Conservation (phyloP, 2,329 filamentous ascomycete genomes). For the Epichloe glyceriae region DNA sequence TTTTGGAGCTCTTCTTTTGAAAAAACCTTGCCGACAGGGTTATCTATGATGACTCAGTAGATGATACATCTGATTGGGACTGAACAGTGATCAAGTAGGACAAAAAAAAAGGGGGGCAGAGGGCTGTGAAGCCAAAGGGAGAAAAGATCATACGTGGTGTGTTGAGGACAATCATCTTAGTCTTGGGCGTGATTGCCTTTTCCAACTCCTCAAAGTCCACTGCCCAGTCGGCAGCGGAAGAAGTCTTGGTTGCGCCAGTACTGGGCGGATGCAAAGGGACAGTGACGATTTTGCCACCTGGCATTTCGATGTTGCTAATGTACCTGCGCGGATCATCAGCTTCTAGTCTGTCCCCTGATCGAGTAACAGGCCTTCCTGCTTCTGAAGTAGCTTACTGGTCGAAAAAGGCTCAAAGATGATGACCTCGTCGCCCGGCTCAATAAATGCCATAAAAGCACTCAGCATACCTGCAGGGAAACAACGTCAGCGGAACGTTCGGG, state of each 20-base stretch:
- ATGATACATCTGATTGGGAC: not conserved
- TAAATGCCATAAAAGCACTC: slow-evolving; percentile 94
- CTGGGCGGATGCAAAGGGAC: slow-evolving; percentile 86
- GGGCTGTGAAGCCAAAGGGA: not conserved
- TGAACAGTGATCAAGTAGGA: not conserved
- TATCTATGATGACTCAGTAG: slow-evolving; percentile 42
- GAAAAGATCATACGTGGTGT: slow-evolving; percentile 41
- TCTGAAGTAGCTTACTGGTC: slow-evolving; percentile 51
- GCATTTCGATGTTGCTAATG: slow-evolving; percentile 97
- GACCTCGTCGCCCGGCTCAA: slow-evolving; percentile 89
- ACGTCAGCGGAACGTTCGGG: not conserved
- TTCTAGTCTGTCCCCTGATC: not conserved
- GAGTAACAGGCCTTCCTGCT: not conserved
- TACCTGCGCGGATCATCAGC: slow-evolving; percentile 25
- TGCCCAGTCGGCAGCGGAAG: slow-evolving; percentile 77
- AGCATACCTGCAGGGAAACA: slow-evolving; percentile 50
- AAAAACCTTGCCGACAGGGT: slow-evolving; percentile 94
- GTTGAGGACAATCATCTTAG: slow-evolving; percentile 93
- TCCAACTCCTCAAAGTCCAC: slow-evolving; percentile 77
- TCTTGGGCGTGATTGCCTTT: slow-evolving; percentile 67
- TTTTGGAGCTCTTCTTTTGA: slow-evolving; percentile 68
- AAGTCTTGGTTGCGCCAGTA: slow-evolving; percentile 65
- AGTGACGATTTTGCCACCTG: slow-evolving; percentile 87
- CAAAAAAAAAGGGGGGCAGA: no score
- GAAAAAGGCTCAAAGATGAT: slow-evolving; percentile 97